phyloP scores from a whole-genome alignment of 768 basidiomycete species.

The Russula sp. region DNA sequence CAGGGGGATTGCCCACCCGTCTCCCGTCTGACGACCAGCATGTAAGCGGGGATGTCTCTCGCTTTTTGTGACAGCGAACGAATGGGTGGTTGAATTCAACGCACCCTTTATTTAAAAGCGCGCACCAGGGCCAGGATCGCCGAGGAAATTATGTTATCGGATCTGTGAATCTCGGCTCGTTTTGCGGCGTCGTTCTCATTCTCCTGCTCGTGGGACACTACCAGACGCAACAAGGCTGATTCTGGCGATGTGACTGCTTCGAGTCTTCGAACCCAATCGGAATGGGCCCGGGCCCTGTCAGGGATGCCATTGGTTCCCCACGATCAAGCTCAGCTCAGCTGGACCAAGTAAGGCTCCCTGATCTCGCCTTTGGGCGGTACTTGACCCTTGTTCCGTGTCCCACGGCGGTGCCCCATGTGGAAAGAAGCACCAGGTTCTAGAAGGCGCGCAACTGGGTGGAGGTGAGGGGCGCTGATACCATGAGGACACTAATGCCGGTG shows the following conservation, averaged over 20 bases:
- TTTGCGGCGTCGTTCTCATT: background rate
- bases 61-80: background rate
- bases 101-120: background rate
- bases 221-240: background rate
- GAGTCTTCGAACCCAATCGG: background rate
- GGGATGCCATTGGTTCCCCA: background rate
- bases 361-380: conserved; percentile 8
- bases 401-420: conserved; percentile 18
- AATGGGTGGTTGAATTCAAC: background rate
- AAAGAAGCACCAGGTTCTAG: conserved; percentile 15
- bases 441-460: conserved; percentile 10
- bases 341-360: background rate
- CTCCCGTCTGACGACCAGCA: background rate
- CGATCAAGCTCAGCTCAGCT: background rate
- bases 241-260: background rate
- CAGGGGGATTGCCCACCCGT: background rate
- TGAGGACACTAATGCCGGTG: conserved; percentile 17
- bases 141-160: conserved; percentile 13
- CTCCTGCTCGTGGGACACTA: too few species aligned
- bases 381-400: conserved; percentile 9
- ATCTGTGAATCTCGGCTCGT: conserved; percentile 9
- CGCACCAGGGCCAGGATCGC: background rate
- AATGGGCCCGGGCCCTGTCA: background rate
- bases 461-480: conserved; percentile 14
- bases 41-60: background rate